Conservation (phyloP, 441 rosid genomes). For the Gossypium armourianum region DNA sequence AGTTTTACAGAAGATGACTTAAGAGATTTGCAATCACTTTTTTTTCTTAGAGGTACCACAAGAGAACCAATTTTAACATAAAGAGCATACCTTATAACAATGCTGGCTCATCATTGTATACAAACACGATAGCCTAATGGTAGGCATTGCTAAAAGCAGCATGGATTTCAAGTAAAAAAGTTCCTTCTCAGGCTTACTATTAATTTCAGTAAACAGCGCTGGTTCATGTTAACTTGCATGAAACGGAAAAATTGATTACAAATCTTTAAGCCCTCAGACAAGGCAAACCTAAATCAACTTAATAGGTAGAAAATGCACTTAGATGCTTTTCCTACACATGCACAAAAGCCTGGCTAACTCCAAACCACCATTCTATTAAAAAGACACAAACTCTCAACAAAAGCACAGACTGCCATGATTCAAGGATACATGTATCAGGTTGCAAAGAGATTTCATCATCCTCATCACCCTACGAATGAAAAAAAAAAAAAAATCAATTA, state of each 20-base stretch:
- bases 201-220: neutral
- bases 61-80: slow-evolving; percentile 3
- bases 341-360: neutral
- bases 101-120: neutral
- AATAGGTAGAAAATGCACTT: neutral
- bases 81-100: neutral
- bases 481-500: neutral
- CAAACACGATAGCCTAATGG: neutral
- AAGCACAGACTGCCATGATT: neutral
- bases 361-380: neutral
- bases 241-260: neutral
- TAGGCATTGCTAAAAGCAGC: neutral
- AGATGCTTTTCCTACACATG: neutral
- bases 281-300: neutral
- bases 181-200: neutral
- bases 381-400: neutral
- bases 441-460: slow-evolving; percentile 47
- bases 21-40: neutral
- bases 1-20: neutral
- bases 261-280: neutral
- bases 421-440: slow-evolving; percentile 65
- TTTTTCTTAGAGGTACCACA: neutral
- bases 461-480: slow-evolving; percentile 40
- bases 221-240: neutral
- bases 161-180: neutral